Evolutionary conservation across 2,329 filamentous ascomycete species (phyloP), one percentile per base, ranked within the genome.

Genomic region (Talaromyces sp.): DNA sequence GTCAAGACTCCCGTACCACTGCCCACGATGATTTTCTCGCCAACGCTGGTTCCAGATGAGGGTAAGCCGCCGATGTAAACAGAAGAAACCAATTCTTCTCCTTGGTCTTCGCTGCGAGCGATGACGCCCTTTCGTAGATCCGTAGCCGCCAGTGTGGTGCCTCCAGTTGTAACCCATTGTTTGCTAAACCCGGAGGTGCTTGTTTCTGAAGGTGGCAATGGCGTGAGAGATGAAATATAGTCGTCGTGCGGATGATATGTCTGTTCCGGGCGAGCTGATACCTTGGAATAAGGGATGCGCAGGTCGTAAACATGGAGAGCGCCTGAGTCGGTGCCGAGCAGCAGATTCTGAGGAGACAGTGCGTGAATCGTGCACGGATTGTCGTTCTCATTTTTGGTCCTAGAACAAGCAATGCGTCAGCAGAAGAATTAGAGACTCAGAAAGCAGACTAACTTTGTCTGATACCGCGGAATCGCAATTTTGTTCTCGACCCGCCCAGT

Each of bases 151-250:
- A 99, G 80, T 0, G 93, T 98, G 1, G 91, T 93, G 52, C 92
- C 93, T 36, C 95, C 95, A 0, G 93, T 97, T 42, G 90, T 95
- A 58, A 97, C 85, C 90, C 92, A 99, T 77, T 98, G 93, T 77
- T 96, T 96, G 69, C 91, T 87, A 73, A 91, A 93, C 5, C 93
- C 93, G 19, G 89, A 93, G 0, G 92, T 96, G 74, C 90, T 95
- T 60, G 89, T 86, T 32, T 88, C 84, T 1, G 89, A 88, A 0
- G 93, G 84, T 0, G 93, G 92, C 0, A 99, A 84, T 1, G 93
- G 88, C 0, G 91, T 90, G 52, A 99, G 82, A 56, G 91, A 93
- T 33, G 93, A 95, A 59, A 99, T 86, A 75, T 96, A 97, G 78
- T 98, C 93, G 68, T 90, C 87, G 77, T 99, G 95, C 0, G 93